Conservation (phyloP, 2,329 filamentous ascomycete genomes). For the Metarhizium sp. region DNA sequence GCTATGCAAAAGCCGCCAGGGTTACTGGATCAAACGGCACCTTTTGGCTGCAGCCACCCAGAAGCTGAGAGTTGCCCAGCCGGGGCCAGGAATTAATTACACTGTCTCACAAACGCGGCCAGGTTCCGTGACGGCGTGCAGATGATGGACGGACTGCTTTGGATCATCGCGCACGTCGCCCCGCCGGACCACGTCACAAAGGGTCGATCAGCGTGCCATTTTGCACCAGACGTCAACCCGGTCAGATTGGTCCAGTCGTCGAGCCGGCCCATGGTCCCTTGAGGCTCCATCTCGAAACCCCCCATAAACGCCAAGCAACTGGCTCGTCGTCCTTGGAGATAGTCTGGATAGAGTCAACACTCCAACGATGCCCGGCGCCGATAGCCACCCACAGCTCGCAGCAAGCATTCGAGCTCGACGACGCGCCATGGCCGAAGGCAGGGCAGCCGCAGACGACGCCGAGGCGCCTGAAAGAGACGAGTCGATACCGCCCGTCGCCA, state of each 20-base stretch:
- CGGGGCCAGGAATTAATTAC: background rate
- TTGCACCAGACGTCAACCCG: background rate
- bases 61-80: background rate
- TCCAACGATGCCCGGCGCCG: background rate
- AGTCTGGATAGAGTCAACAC: background rate
- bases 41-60: background rate
- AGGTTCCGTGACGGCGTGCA: background rate
- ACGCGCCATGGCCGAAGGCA: background rate
- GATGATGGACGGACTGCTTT: background rate
- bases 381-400: background rate
- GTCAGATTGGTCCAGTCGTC: too few species aligned
- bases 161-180: background rate
- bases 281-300: background rate
- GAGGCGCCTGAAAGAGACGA: background rate
- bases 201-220: background rate
- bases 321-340: background rate
- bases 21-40: background rate
- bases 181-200: background rate
- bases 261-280: too few species aligned
- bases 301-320: background rate
- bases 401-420: slow-evolving; percentile 1
- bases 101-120: background rate
- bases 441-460: background rate
- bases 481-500: background rate
- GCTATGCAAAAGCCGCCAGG: background rate